These are phyloP conservation scores for Xylaria sp. DNA, from an alignment of 2,329 filamentous ascomycete species.

Conservation along the genomic window DNA sequence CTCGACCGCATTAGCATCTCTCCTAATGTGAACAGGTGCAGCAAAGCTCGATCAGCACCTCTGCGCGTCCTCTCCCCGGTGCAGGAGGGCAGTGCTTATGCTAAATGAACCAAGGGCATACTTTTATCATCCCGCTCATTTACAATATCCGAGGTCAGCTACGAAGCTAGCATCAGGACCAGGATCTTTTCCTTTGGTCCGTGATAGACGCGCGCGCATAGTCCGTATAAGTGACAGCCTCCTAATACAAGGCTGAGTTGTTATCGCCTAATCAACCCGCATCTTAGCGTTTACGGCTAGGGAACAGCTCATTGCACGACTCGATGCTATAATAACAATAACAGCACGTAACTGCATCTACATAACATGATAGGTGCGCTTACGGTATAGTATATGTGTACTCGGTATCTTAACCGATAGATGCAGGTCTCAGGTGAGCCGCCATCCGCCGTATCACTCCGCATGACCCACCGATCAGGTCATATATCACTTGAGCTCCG, in stretches of 20 bases:
- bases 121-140: not conserved
- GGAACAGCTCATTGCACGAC: constrained; percentile 1
- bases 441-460: constrained; percentile 12
- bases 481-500: not conserved
- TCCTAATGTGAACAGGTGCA: constrained; percentile 1
- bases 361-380: not conserved
- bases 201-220: not conserved
- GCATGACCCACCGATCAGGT: constrained; percentile 5
- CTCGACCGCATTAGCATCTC: constrained; percentile 10
- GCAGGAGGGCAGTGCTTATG: not conserved
- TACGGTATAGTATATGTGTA: not conserved
- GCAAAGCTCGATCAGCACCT: not conserved
- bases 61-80: not conserved
- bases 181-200: constrained; percentile 7
- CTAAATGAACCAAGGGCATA: not conserved
- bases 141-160: constrained; percentile 3
- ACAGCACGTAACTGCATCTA: too few relatives aligned
- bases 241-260: constrained; percentile 24
- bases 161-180: not conserved
- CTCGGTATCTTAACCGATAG: not conserved
- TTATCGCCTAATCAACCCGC: constrained; percentile 3
- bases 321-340: not conserved
- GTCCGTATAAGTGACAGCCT: constrained; percentile 13
- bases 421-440: constrained; percentile 17
- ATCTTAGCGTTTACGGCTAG: constrained; percentile 11